These are phyloP conservation scores for Candida peoriensis DNA, from an alignment of 805 yeast species.

Conservation along the genomic window DNA sequence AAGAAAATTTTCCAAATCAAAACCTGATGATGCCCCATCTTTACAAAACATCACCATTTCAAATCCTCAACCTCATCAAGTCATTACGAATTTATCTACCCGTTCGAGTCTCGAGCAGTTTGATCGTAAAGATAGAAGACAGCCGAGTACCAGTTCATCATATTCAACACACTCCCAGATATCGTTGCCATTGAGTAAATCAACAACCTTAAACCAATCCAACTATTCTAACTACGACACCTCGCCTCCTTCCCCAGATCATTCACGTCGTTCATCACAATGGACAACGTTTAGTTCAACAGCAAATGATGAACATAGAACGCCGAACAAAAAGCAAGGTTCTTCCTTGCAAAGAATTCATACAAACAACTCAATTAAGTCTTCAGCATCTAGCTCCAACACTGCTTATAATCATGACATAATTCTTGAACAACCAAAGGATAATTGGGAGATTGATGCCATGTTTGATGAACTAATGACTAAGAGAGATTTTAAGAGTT, in stretches of 20 bases:
- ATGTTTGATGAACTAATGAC: conserved; percentile 79
- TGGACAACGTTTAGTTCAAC: conserved; percentile 16
- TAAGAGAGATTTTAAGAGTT: conserved; percentile 66
- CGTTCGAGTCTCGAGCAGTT: conserved; percentile 1
- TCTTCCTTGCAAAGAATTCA: conserved; percentile 20
- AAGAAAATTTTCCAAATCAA: conserved; percentile 21
- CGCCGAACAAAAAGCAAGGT: conserved; percentile 18
- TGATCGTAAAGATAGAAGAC: conserved; percentile 14
- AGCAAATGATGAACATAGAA: conserved; percentile 10
- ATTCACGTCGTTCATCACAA: conserved; percentile 24
- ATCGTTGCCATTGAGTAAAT: conserved; percentile 23
- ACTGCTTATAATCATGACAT: conserved; percentile 11
- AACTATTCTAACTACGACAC: conserved; percentile 17
- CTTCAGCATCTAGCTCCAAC: conserved; percentile 7
- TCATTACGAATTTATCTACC: background rate
- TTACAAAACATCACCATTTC: conserved; percentile 15
- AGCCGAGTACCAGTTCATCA: conserved; percentile 20
- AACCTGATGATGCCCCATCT: conserved; percentile 10
- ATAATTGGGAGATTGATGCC: conserved; percentile 60
- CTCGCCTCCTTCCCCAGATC: conserved; percentile 20
- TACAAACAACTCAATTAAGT: conserved; percentile 16
- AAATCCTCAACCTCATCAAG: conserved; percentile 20
- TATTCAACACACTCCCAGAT: conserved; percentile 21
- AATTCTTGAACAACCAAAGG: conserved; percentile 59
- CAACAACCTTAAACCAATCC: conserved; percentile 21